Evolutionary conservation across 805 yeast genomes (phyloP).

Genomic region (Candida patagonica): DNA sequence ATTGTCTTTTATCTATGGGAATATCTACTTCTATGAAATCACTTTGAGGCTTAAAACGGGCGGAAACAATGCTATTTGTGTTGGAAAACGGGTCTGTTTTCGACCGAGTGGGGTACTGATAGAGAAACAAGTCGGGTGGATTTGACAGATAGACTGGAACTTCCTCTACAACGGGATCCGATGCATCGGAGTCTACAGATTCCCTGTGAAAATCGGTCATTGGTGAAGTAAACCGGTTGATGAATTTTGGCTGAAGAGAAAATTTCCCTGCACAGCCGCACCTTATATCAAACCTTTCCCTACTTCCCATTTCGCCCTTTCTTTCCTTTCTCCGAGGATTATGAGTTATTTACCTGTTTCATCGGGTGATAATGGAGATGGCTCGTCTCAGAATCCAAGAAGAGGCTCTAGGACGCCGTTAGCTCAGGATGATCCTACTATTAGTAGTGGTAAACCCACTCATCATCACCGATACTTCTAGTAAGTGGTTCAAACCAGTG

Average conservation of each 20-base stretch:
- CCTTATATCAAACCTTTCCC: too few species aligned
- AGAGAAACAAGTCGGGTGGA: conserved; percentile 30
- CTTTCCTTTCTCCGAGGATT: neutral
- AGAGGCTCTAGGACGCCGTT: neutral
- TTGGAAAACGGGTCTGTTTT: conserved; percentile 32
- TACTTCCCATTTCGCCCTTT: too few species aligned
- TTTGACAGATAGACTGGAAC: conserved; percentile 45
- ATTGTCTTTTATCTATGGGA: conserved; percentile 60
- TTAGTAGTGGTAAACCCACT: neutral
- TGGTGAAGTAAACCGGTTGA: too few species aligned
- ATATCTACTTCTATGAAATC: conserved; percentile 64
- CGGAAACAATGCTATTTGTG: conserved; percentile 33
- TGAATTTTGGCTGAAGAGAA: too few species aligned
- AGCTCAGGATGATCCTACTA: neutral
- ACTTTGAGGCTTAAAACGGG: conserved; percentile 52
- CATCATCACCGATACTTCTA: conserved; percentile 6
- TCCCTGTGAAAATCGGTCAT: conserved; percentile 16
- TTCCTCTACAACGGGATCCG: conserved; percentile 53
- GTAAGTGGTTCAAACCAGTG: neutral
- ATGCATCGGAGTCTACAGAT: conserved; percentile 24
- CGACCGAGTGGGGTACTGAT: conserved; percentile 59
- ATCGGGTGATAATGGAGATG: neutral
- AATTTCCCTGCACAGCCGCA: too few species aligned
- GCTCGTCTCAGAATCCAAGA: neutral
- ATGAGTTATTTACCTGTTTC: conserved; percentile 1